Conservation (phyloP, 257 asterid species). For the Ligustrum vulgare region DNA sequence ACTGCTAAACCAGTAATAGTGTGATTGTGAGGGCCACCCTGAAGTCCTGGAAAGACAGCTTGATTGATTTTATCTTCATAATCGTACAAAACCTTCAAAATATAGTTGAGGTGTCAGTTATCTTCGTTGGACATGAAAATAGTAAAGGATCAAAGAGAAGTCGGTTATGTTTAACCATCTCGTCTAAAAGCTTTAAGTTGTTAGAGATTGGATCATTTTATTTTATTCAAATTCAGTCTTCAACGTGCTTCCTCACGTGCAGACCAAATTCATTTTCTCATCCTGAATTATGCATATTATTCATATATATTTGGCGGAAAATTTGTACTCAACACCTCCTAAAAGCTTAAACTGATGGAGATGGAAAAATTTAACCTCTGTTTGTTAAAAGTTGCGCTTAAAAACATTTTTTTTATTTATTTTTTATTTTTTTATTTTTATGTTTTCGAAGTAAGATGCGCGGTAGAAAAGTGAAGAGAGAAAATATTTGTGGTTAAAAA, state of each 20-base stretch:
- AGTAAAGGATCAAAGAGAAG: background rate
- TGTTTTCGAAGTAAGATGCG: too few relatives aligned
- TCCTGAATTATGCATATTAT: background rate
- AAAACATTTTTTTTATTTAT: too few relatives aligned
- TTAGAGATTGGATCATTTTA: background rate
- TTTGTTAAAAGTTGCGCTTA: too few relatives aligned
- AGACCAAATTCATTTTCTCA: background rate
- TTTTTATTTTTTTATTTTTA: too few relatives aligned
- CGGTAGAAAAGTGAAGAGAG: too few relatives aligned
- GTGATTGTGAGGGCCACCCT: constrained; percentile 99
- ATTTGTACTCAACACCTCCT: background rate
- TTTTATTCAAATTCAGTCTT: background rate
- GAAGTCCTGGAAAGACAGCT: constrained; percentile 99
- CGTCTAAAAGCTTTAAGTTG: background rate
- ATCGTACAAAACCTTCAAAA: constrained; percentile 78
- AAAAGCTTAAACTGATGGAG: background rate
- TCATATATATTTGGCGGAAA: background rate
- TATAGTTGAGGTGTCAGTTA: constrained; percentile 6
- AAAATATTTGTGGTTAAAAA: too few relatives aligned
- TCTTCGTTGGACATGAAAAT: background rate
- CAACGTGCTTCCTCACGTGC: background rate
- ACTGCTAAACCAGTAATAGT: constrained; percentile 97
- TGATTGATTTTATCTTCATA: constrained; percentile 89
- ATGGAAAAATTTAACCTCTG: too few relatives aligned
- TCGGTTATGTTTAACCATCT: background rate